Evolutionary conservation across 495 filamentous ascomycete species (phyloP).

Genomic region (Pyrenula massariospora): DNA sequence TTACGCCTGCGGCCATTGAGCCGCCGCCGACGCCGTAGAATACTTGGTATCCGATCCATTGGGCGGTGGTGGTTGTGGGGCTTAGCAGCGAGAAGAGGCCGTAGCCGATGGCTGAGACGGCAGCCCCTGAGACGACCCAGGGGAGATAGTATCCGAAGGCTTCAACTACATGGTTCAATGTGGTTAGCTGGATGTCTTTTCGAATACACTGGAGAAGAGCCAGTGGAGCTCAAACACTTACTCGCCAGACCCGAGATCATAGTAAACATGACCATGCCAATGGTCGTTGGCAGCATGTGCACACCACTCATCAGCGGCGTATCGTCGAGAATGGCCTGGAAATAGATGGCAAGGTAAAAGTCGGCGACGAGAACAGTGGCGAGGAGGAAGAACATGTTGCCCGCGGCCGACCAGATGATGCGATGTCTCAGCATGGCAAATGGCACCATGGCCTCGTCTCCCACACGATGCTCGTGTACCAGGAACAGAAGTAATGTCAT

Average conservation of each 20-base stretch:
- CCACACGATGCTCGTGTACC: constrained; percentile 45
- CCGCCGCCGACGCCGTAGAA: constrained; percentile 51
- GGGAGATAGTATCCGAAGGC: constrained; percentile 56
- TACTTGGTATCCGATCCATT: constrained; percentile 64
- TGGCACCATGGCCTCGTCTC: constrained; percentile 61
- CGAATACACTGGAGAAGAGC: too few relatives aligned
- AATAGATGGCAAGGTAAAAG: constrained; percentile 61
- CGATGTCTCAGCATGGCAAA: constrained; percentile 50
- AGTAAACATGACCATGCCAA: constrained; percentile 40
- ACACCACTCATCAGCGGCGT: constrained; percentile 54
- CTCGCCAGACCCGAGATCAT: constrained; percentile 45
- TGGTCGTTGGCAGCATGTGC: constrained; percentile 52
- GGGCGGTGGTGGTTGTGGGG: constrained; percentile 24
- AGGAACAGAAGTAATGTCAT: constrained; percentile 46
- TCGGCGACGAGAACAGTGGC: constrained; percentile 39
- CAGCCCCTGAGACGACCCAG: constrained; percentile 40
- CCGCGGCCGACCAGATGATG: constrained; percentile 32
- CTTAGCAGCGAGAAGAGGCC: constrained; percentile 51
- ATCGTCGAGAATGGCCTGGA: constrained; percentile 58
- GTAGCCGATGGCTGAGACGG: constrained; percentile 45
- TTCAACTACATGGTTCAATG: constrained; percentile 22
- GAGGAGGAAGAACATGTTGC: constrained; percentile 32
- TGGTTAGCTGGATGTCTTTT: too few relatives aligned
- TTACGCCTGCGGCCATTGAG: constrained; percentile 31
- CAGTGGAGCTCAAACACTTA: too few relatives aligned